Conservation (phyloP, 73 alveolate genomes). For the Tetrahymena elliotti region DNA sequence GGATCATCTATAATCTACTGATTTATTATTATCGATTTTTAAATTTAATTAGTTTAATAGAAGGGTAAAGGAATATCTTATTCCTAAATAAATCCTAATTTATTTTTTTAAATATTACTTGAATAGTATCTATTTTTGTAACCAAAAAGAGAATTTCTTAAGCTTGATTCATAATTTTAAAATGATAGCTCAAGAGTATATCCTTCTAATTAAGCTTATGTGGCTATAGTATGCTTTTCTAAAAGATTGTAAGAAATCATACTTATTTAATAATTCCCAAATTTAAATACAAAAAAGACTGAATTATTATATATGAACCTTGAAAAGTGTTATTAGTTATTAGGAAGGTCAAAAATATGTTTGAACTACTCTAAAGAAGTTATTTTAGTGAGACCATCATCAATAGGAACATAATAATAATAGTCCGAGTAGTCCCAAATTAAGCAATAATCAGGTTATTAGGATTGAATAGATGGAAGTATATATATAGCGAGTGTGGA, state of each 20-base stretch:
- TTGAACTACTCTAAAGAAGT: background rate
- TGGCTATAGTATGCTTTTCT: background rate
- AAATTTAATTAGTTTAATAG: background rate
- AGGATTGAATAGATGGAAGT: background rate
- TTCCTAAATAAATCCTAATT: background rate
- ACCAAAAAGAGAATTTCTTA: background rate
- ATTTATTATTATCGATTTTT: background rate
- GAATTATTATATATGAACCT: background rate
- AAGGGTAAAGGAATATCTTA: background rate
- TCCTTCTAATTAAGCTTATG: background rate
- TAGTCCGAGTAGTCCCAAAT: background rate
- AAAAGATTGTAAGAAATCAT: background rate
- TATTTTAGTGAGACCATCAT: background rate
- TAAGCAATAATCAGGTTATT: background rate
- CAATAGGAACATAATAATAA: background rate
- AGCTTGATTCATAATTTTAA: background rate
- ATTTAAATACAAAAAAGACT: background rate
- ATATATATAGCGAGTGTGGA: no score
- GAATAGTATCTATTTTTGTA: background rate
- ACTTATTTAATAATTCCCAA: background rate
- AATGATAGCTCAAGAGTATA: background rate
- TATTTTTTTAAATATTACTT: background rate
- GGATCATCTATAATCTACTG: background rate
- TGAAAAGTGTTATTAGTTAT: background rate
- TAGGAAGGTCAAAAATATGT: background rate